A percentile compares a stretch with the other conserved stretches of the same genome.
Evolutionary conservation across 805 yeast genomes (phyloP).

Genomic region (Cyberlindnera mississippiensis): DNA sequence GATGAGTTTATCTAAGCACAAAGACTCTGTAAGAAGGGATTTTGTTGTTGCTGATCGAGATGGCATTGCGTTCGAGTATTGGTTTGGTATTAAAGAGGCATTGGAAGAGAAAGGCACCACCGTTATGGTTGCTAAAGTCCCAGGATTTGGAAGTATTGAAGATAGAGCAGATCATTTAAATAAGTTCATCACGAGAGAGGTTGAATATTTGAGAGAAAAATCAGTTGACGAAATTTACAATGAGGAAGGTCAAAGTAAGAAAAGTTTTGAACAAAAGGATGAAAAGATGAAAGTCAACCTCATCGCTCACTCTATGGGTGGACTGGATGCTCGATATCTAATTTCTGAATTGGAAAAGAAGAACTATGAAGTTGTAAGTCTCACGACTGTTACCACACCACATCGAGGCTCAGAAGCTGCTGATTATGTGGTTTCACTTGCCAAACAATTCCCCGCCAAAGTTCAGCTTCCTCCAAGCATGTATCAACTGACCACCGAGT

Average conservation of each 20-base stretch:
- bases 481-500: constrained; percentile 60
- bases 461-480: constrained; percentile 40
- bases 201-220: constrained; percentile 20
- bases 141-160: constrained; percentile 74
- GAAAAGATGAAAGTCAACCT: constrained; percentile 57
- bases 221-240: constrained; percentile 26
- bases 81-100: constrained; percentile 73
- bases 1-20: constrained; percentile 19
- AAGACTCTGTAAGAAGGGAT: constrained; percentile 8
- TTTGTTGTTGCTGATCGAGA: constrained; percentile 28
- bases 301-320: constrained; percentile 94
- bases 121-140: constrained; percentile 72
- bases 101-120: constrained; percentile 59
- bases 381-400: constrained; percentile 86
- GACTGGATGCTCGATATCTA: constrained; percentile 76
- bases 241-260: constrained; percentile 5
- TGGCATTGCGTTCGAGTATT: constrained; percentile 57
- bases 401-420: constrained; percentile 86
- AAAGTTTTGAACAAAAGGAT: constrained; percentile 18
- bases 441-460: constrained; percentile 20
- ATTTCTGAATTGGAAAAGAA: constrained; percentile 48
- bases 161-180: constrained; percentile 61
- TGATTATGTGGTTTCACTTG: constrained; percentile 49
- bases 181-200: constrained; percentile 38
- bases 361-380: constrained; percentile 58